Base-by-base conservation (phyloP, 495 filamentous ascomycete species). In the Pyrenopolyporus hunteri region DNA sequence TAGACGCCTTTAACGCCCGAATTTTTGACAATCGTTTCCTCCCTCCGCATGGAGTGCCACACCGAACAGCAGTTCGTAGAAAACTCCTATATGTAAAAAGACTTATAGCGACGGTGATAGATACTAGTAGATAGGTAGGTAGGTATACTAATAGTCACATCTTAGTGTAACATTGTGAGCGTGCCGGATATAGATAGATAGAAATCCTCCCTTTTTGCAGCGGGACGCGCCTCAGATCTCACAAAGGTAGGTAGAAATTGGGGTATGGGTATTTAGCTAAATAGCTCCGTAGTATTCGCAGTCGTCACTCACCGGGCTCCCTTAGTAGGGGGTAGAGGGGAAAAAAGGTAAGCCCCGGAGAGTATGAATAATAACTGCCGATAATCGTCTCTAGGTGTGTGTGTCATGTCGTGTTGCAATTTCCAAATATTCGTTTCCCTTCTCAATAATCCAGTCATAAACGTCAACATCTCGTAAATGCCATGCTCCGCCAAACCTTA, bases 401-500 rank as follows among this genome's bases (percentile, higher is more conserved):
- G n/a, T n/a, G 49, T 56, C 44, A 42, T 64, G 43, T 55, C 50
- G 45, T 60, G 19, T 60, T 56, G 51, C 56, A 60, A 60, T 60
- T 65, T 65, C 56, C 62, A 51, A 57, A 55, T 56, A 56, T 46
- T 64, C 55, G 49, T 32, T 51, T 50, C 62, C 56, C 16, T 57
- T 20, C 48, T 20, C 35, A 28, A 26, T 60, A 55, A 22, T 36
- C 39, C 36, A 55, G 56, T 60, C 62, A 57, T 65, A 51, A 64
- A 26, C 44, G 23, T 46, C 6, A 23, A 37, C 9, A 52, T 44
- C n/a, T 65, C 62, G 56, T 60, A 54, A 64, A 59, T 64, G 44
- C 61, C 61, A 64, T 64, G 50, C 55, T 51, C 55, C 55, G 44
- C 37, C 36, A 17, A 56, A 29, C 55, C 55, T 50, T 40, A 55